Base-by-base conservation (phyloP, 345 rosid genomes). In the Bruguiera sexangula region DNA sequence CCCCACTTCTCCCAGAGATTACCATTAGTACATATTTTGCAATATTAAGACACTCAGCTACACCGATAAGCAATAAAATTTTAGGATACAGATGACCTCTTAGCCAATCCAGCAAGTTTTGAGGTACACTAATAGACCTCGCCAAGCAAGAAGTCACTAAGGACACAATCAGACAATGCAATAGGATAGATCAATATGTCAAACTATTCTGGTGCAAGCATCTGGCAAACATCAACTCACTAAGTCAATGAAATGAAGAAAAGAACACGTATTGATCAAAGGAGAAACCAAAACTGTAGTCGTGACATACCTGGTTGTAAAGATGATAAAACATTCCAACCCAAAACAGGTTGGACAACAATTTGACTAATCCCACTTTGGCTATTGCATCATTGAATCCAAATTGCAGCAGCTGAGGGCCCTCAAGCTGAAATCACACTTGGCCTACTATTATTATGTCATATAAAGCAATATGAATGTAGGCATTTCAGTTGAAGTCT, bases 281-380 rank as follows among this genome's bases (percentile, higher is more conserved):
- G 39, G 32, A 53, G 11, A 36, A 1, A 16, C 60, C 3, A 6
- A 6, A 62, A 46, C n/a, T 36, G 36, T 24, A 37, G 18, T 36
- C 13, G 3, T 52, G 26, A 51, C 6, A 11, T 71, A 82, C 83
- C 83, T 82, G 86, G 60, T 84, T 84, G 78, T 84, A 84, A 24
- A 84, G 79, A 75, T 84, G 87, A 73, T 84, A 84, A 60, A 84
- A 81, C 87, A 81, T 79, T 76, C 87, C 87, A 8, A 81, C 75
- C 85, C 83, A 79, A n/a, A 84, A 84, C 60, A 84, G 66, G 67
- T 81, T 82, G 31, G 81, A 84, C 64, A 81, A 57, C 67, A 84
- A 81, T 46, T 84, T 84, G 69, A 50, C 10, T 18, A 81, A 52
- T 60, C 87, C 85, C 57, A 81, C 85, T 75, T 76, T 81, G 73